These are phyloP conservation scores for Fereydounia khargensis DNA, from an alignment of 1,284 basidiomycete genomes.

Conservation along the genomic window DNA sequence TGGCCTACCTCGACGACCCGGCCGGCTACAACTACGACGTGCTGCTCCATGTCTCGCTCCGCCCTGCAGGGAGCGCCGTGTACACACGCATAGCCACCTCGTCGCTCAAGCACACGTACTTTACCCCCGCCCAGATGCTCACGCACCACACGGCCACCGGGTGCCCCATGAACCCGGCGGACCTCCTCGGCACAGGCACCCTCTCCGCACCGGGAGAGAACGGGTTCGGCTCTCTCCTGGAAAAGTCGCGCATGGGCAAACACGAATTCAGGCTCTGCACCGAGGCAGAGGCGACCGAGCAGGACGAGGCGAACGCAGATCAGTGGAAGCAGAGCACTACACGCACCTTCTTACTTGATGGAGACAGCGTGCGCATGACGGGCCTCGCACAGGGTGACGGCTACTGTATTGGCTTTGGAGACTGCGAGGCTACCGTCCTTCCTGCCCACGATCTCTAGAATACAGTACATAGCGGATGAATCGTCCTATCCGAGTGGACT, in stretches of 20 bases:
- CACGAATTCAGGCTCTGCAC: background rate
- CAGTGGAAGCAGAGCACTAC: too few relatives aligned
- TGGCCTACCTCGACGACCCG: constrained; percentile 16
- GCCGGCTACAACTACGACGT: constrained; percentile 23
- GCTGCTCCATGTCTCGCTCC: constrained; percentile 9
- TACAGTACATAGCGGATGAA: too few relatives aligned
- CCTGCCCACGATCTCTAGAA: too few relatives aligned
- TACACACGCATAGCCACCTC: constrained; percentile 8
- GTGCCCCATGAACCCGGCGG: constrained; percentile 14
- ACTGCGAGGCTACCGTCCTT: constrained; percentile 5
- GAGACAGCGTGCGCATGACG: constrained; percentile 7
- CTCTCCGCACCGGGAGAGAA: constrained; percentile 11
- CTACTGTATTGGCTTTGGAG: constrained; percentile 12
- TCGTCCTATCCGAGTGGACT: too few relatives aligned
- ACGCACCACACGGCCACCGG: constrained; percentile 30
- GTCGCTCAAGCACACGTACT: constrained; percentile 20
- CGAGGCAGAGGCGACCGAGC: too few relatives aligned
- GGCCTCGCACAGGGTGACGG: background rate
- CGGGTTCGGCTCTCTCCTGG: constrained; percentile 12
- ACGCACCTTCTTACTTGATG: constrained; percentile 14
- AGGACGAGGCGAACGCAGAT: too few relatives aligned
- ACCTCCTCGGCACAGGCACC: constrained; percentile 24
- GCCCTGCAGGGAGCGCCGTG: background rate
- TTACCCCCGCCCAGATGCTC: constrained; percentile 25
- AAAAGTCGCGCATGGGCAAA: constrained; percentile 4